Conservation (phyloP, 805 yeast species). For the Wickerhamomyces sydowiorum region DNA sequence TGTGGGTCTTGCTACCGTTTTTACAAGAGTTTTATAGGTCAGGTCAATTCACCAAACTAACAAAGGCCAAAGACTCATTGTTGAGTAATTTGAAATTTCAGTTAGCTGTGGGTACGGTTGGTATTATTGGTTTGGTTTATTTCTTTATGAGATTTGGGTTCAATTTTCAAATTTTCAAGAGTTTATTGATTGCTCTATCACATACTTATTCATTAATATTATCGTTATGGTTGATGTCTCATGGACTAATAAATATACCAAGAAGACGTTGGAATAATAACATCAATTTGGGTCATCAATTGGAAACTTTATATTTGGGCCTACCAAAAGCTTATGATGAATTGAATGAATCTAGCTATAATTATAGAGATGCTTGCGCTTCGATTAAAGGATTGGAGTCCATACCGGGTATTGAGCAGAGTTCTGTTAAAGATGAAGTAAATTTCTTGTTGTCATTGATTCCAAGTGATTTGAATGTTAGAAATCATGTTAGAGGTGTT, state of each 20-base stretch:
- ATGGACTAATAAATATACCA: constrained; percentile 69
- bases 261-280: constrained; percentile 36
- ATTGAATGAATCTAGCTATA: constrained; percentile 56
- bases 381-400: constrained; percentile 45
- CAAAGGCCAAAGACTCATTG: constrained; percentile 51
- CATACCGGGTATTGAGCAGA: constrained; percentile 15
- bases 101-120: constrained; percentile 45
- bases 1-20: constrained; percentile 73
- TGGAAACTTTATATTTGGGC: constrained; percentile 39
- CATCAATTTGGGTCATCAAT: constrained; percentile 25
- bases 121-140: constrained; percentile 52
- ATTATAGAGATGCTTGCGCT: constrained; percentile 57
- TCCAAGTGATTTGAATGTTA: constrained; percentile 15
- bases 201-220: constrained; percentile 71
- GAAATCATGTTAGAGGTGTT: constrained; percentile 19
- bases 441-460: constrained; percentile 4
- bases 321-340: constrained; percentile 56
- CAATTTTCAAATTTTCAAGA: constrained; percentile 49
- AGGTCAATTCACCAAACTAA: constrained; percentile 49
- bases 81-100: constrained; percentile 56
- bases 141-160: constrained; percentile 51
- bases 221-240: constrained; percentile 82
- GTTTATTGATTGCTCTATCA: constrained; percentile 66
- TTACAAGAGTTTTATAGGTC: constrained; percentile 69
- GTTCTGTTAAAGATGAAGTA: constrained; percentile 13